A percentile compares a stretch with the other conserved stretches of the same genome.
phyloP scores from a whole-genome alignment of 2,329 filamentous ascomycete species.

The Zelopaecilomyces penicillatus region DNA sequence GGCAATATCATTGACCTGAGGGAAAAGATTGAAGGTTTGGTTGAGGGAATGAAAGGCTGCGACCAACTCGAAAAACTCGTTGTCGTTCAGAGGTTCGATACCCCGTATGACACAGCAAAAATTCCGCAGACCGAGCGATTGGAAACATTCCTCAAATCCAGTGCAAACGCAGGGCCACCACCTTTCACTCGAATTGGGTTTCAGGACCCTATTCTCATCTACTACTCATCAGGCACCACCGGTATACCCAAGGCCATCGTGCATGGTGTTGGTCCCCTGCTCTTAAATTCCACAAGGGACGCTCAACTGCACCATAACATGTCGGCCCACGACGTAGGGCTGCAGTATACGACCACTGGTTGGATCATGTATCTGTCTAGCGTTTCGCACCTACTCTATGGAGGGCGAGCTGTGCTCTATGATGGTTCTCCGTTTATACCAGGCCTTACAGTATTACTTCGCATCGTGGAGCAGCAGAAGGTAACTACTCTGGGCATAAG shows the following conservation, averaged over 20 bases:
- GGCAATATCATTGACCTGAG: constrained; percentile 65
- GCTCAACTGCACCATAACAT: constrained; percentile 39
- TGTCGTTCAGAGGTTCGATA: constrained; percentile 56
- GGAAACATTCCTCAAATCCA: constrained; percentile 34
- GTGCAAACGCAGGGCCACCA: constrained; percentile 23
- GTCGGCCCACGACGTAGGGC: constrained; percentile 29
- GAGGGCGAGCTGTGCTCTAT: constrained; percentile 61
- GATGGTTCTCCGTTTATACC: constrained; percentile 76
- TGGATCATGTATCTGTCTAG: constrained; percentile 82
- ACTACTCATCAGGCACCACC: constrained; percentile 75
- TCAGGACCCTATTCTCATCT: constrained; percentile 67
- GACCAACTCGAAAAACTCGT: constrained; percentile 55
- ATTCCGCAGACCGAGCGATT: constrained; percentile 42
- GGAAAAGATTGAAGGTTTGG: constrained; percentile 63
- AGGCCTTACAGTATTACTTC: constrained; percentile 53
- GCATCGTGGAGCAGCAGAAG: constrained; percentile 51
- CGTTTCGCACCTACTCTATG: constrained; percentile 50
- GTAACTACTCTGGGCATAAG: constrained; percentile 69
- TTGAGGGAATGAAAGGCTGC: constrained; percentile 54
- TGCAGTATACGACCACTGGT: constrained; percentile 60
- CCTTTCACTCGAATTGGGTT: constrained; percentile 57
- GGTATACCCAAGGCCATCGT: constrained; percentile 81
- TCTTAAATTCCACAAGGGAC: constrained; percentile 53
- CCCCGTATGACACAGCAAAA: constrained; percentile 48
- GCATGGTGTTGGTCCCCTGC: constrained; percentile 59